phyloP scores from a whole-genome alignment of 164 flowering plant genomes.

The Kingdonia uniflora region DNA sequence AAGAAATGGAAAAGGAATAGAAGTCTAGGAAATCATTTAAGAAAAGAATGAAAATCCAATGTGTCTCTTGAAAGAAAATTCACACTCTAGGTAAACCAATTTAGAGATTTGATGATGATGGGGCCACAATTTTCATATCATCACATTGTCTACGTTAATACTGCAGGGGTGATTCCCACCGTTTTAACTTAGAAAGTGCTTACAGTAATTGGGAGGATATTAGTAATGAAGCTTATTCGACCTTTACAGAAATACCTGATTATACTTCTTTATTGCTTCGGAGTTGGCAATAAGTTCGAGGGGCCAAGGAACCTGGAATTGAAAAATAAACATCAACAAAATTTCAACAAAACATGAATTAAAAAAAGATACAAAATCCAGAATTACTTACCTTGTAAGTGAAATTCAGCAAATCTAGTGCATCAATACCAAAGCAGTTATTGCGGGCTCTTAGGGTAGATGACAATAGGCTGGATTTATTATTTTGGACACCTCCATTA shows the following conservation, averaged over 20 bases:
- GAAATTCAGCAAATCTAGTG: slow-evolving; percentile 66
- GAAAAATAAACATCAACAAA: neutral
- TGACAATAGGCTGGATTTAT: slow-evolving; percentile 18
- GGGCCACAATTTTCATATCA: too few species aligned
- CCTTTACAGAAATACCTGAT: slow-evolving; percentile 62
- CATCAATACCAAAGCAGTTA: slow-evolving; percentile 51
- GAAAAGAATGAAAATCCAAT: too few species aligned
- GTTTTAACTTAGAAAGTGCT: too few species aligned
- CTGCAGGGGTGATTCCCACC: too few species aligned
- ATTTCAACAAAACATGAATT: neutral
- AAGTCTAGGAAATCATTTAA: slow-evolving; percentile 9
- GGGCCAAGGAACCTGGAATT: slow-evolving; percentile 87
- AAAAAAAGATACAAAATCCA: neutral
- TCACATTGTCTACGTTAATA: too few species aligned
- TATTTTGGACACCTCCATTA: slow-evolving; percentile 29
- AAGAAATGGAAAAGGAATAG: too few species aligned
- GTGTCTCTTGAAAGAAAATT: too few species aligned
- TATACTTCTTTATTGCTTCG: slow-evolving; percentile 84
- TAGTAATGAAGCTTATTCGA: too few species aligned
- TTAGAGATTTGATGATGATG: too few species aligned
- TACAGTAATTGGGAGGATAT: too few species aligned
- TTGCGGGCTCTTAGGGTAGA: slow-evolving; percentile 40
- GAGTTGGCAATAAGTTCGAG: slow-evolving; percentile 89
- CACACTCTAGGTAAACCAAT: too few species aligned
- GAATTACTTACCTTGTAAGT: slow-evolving; percentile 55